Base-by-base conservation (phyloP, 2,329 filamentous ascomycete species). In the Colletotrichum paranaense region DNA sequence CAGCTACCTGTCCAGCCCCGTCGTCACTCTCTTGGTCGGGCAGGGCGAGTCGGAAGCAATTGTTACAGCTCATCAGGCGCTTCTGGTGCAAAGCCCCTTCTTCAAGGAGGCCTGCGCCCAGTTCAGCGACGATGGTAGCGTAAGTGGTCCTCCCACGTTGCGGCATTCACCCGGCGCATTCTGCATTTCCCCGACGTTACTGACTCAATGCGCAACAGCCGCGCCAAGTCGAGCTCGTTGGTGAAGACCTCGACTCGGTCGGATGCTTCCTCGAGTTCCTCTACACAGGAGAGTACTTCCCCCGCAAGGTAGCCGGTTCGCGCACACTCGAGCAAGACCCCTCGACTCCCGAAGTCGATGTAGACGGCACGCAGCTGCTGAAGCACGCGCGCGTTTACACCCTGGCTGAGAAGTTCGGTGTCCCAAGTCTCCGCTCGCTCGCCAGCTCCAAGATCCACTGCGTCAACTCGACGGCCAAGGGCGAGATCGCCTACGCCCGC, bases 331-430 rank as follows among this genome's bases (percentile, higher is more conserved):
- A 97, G 80, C 81, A 87, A 67, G 93, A 96, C 80, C 89, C 92
- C 0, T 83, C 88, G 8, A 81, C 91, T 14, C 93, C 93, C 4
- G 81, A 84, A 0, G 86, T 94, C 69, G 95, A 98, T 83, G 88
- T 94, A 80, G 90, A 90, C n/a, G 95, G 95, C 76, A 89, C 92
- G 16, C 93, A 96, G 80, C 91, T 98, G 22, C 91, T 98, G 74
- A 94, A 94, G 79, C 95, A 98, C 81, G 95, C 95, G 26, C 93
- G 93, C 75, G 90, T 98, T 76, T 98, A 98, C 86, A 98, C 94
- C 0, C 88, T 98, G 28, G 95, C 94, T 28, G 93, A 95, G 78
- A 95, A 93, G 83, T 92, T 97, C 74, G 89, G 91, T 53, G 84
- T 95, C 60, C 84, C 87, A 0, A 86, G 86, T 11, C 90, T 98